Conservation (phyloP, 73 alveolate species). For the Diophrys sp. region DNA sequence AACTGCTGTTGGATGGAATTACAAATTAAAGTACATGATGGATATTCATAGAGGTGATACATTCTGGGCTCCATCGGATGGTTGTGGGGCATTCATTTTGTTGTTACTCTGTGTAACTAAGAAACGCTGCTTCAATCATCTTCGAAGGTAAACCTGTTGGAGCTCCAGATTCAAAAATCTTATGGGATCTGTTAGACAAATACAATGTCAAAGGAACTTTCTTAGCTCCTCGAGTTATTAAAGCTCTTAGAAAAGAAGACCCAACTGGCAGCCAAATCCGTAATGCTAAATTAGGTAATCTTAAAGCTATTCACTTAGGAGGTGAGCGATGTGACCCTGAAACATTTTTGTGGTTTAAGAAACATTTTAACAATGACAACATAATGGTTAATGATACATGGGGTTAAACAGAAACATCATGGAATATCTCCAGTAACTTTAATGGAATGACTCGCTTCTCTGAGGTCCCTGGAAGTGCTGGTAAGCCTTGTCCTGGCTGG, state of each 20-base stretch:
- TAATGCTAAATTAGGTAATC: slow-evolving; percentile 26
- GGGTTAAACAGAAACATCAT: slow-evolving; percentile 67
- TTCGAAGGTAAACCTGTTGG: slow-evolving; percentile 64
- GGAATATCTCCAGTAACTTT: slow-evolving; percentile 39
- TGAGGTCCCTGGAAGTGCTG: slow-evolving; percentile 45
- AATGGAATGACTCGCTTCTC: slow-evolving; percentile 25
- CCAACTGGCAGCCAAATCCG: slow-evolving; percentile 44
- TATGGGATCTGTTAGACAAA: slow-evolving; percentile 43
- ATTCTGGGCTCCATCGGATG: slow-evolving; percentile 53
- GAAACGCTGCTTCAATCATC: slow-evolving; percentile 48
- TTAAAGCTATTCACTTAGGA: slow-evolving; percentile 42
- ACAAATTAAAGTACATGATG: slow-evolving; percentile 40
- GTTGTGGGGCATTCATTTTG: slow-evolving; percentile 60
- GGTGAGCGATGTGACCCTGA: slow-evolving; percentile 74
- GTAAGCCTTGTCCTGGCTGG: slow-evolving; percentile 61
- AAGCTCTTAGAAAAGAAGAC: slow-evolving; percentile 61
- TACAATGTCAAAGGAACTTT: slow-evolving; percentile 44
- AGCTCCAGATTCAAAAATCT: slow-evolving; percentile 49
- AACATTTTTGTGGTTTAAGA: slow-evolving; percentile 41
- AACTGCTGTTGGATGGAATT: slow-evolving; percentile 37
- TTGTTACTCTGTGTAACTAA: slow-evolving; percentile 40
- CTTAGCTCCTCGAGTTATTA: slow-evolving; percentile 57
- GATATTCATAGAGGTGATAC: slow-evolving; percentile 39
- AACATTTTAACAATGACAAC: slow-evolving; percentile 18
- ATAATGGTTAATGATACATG: slow-evolving; percentile 55